Base-by-base conservation (phyloP, 2,329 filamentous ascomycete species). In the Venturia carpophila region DNA sequence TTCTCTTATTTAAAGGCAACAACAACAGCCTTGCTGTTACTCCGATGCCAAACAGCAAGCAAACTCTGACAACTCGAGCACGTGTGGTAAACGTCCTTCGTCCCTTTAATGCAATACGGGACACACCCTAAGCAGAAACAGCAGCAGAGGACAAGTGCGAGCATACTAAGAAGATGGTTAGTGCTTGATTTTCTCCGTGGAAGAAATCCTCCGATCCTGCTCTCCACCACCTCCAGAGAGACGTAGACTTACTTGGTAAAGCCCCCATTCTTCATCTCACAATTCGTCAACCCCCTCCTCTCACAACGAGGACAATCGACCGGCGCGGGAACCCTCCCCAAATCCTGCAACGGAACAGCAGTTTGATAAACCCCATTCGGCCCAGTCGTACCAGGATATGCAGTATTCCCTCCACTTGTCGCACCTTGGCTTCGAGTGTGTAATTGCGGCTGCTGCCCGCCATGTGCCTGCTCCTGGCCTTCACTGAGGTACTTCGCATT, bases 1-100 rank as follows among this genome's bases (percentile, higher is more conserved):
- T 34, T 41, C 39, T 4, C 15, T 41, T 52, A 52, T 9, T 52
- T 27, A 52, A 4, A 52, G 13, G 47, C 47, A 52, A 17, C 24
- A 27, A 52, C 47, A 52, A 52, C 47, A 52, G 47, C 47, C 47
- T 17, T 52, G 13, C 47, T 52, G 6, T 52, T 13, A 52, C 47
- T 52, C 11, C 47, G 47, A 52, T 52, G 47, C 47, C 47, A 52
- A 15, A 52, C 47, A 52, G 47, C 47, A 13, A 52, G 10, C 47
- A 52, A 27, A 52, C 4, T 52, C 47, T 27, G 10, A 27, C 47
- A 52, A 17, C 13, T 52, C 47, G 47, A 52, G 6, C 47, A 52
- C 24, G 13, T 52, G 15, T 52, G 47, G 5, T 27, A 0, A 27
- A 52, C 47, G 24, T 52, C 21, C 47, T 52, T 52, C 10, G 47